A percentile compares a stretch with the other conserved stretches of the same genome.
phyloP scores from a whole-genome alignment of 1,284 basidiomycete genomes.

The Chalciporus piperatoides region DNA sequence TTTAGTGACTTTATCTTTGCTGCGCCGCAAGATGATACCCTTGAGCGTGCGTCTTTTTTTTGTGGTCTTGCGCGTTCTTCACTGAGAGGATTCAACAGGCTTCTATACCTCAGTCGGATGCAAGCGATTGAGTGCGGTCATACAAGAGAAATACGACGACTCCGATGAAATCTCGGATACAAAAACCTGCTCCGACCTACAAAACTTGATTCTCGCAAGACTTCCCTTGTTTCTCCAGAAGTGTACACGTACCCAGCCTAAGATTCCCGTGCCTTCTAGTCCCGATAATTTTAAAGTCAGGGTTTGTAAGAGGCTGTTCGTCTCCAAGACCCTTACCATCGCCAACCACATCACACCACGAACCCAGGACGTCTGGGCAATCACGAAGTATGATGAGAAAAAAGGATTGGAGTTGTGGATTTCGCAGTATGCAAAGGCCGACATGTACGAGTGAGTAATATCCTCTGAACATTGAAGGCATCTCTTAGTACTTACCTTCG shows the following conservation, averaged over 20 bases:
- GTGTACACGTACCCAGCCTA: background rate
- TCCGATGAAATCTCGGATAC: background rate
- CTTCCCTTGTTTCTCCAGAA: constrained; percentile 5
- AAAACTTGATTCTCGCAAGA: background rate
- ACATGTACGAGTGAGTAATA: constrained; percentile 80
- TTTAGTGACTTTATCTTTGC: constrained; percentile 8
- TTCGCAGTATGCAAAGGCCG: constrained; percentile 46
- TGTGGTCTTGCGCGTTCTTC: background rate
- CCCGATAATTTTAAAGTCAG: constrained; percentile 3
- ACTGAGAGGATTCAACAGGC: background rate
- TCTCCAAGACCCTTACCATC: constrained; percentile 7
- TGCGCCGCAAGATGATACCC: constrained; percentile 8
- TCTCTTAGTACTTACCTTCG: background rate
- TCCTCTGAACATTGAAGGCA: background rate
- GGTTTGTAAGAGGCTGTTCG: constrained; percentile 1
- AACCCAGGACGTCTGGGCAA: constrained; percentile 1
- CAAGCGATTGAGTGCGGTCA: background rate
- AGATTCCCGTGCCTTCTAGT: background rate
- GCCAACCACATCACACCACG: background rate
- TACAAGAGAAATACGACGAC: background rate
- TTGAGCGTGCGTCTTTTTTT: constrained; percentile 4
- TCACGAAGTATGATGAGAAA: background rate
- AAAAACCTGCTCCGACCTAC: background rate
- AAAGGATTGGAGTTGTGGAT: constrained; percentile 8
- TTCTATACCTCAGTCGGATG: constrained; percentile 5